phyloP scores from a whole-genome alignment of 179 eudicot species.

The Silene vulgaris region DNA sequence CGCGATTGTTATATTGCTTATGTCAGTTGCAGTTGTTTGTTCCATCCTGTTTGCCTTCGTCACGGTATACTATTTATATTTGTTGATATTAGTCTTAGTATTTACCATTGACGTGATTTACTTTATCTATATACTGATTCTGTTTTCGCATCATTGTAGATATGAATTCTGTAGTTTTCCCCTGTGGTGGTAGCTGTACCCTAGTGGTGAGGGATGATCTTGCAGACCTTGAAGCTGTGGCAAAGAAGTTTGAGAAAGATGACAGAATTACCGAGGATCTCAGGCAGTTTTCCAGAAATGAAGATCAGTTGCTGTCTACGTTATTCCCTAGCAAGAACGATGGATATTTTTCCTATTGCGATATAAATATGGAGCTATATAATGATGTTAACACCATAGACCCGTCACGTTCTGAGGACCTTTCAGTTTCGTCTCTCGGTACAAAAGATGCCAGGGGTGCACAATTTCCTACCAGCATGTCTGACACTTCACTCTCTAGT shows the following conservation, averaged over 20 bases:
- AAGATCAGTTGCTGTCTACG: slow-evolving; percentile 37
- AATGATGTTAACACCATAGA: slow-evolving; percentile 24
- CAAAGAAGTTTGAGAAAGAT: slow-evolving; percentile 77
- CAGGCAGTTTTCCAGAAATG: slow-evolving; percentile 33
- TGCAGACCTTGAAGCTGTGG: slow-evolving; percentile 65
- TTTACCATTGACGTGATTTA: background rate
- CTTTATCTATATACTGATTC: background rate
- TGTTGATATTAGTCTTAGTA: background rate
- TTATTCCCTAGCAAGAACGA: slow-evolving; percentile 41
- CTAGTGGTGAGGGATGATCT: slow-evolving; percentile 64
- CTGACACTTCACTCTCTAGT: slow-evolving; percentile 46
- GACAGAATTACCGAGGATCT: slow-evolving; percentile 37
- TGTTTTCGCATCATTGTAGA: slow-evolving; percentile 37
- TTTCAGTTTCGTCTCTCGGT: slow-evolving; percentile 13
- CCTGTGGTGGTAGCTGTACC: slow-evolving; percentile 61
- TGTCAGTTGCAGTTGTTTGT: slow-evolving; percentile 66
- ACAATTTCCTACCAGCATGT: slow-evolving; percentile 26
- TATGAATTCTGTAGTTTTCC: slow-evolving; percentile 39
- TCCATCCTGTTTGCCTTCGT: slow-evolving; percentile 80
- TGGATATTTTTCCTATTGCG: slow-evolving; percentile 67
- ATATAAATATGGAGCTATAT: slow-evolving; percentile 33
- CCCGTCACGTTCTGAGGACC: slow-evolving; percentile 24
- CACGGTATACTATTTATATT: slow-evolving; percentile 52
- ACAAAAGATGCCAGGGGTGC: slow-evolving; percentile 21
- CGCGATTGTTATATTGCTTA: slow-evolving; percentile 89